A percentile compares a stretch with the other conserved stretches of the same genome.
These are phyloP conservation scores for Suillus variegatus DNA, from an alignment of 768 basidiomycete genomes.

Conservation along the genomic window DNA sequence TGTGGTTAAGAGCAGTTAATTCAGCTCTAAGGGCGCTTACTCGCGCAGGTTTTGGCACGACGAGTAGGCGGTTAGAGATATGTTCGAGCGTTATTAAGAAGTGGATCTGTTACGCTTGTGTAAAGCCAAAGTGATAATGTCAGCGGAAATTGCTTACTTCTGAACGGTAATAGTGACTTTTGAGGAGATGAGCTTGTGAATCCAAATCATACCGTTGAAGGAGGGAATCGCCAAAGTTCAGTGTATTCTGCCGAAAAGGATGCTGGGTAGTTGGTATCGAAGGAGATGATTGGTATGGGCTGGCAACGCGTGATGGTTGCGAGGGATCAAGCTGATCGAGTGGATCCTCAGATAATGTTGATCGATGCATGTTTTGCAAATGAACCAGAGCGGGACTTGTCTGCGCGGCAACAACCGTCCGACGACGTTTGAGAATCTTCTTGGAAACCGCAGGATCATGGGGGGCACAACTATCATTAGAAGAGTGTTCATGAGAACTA, in stretches of 20 bases:
- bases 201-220: constrained; percentile 67
- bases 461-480: constrained; percentile 18
- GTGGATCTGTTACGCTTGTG: constrained; percentile 56
- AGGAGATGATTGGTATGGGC: constrained; percentile 73
- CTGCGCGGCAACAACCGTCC: constrained; percentile 64
- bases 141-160: constrained; percentile 52
- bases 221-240: constrained; percentile 53
- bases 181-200: constrained; percentile 71
- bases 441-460: constrained; percentile 8
- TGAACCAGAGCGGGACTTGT: constrained; percentile 75
- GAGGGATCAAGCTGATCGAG: constrained; percentile 63
- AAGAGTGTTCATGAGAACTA: constrained; percentile 15
- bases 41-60: constrained; percentile 91
- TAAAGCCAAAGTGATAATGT: constrained; percentile 8
- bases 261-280: constrained; percentile 54
- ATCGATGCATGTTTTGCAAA: constrained; percentile 50
- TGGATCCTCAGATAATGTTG: constrained; percentile 71
- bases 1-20: constrained; percentile 92
- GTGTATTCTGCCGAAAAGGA: constrained; percentile 44
- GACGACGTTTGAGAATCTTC: constrained; percentile 36
- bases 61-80: constrained; percentile 88
- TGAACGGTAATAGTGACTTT: constrained; percentile 86
- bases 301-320: constrained; percentile 35
- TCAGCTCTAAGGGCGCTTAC: constrained; percentile 97
- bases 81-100: constrained; percentile 88